Evolutionary conservation across 345 rosid genomes (phyloP).

Genomic region (Gossypium ekmanianum): DNA sequence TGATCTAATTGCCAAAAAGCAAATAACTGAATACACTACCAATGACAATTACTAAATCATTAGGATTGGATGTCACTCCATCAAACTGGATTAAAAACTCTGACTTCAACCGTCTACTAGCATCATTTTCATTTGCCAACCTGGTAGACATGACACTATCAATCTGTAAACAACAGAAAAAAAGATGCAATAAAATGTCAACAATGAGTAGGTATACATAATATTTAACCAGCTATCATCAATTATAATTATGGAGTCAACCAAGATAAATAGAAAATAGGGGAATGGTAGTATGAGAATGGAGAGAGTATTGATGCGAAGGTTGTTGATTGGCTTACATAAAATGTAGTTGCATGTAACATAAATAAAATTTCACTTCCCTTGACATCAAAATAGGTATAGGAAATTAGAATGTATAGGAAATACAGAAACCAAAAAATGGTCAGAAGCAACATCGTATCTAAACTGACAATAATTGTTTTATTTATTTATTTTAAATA

Average conservation of each 20-base stretch:
- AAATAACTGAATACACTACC: conserved; percentile 43
- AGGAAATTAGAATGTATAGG: not conserved
- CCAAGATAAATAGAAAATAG: not conserved
- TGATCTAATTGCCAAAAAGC: not conserved
- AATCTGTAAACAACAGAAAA: conserved; percentile 45
- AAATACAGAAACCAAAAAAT: not conserved
- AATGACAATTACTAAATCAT: conserved; percentile 81
- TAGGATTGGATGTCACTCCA: conserved; percentile 80
- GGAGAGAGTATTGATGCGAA: not conserved
- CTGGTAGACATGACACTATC: conserved; percentile 95
- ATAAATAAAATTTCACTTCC: not conserved
- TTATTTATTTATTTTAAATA: not conserved
- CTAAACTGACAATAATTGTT: not conserved
- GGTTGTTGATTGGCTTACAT: not conserved
- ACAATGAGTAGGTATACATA: not conserved
- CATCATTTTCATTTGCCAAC: conserved; percentile 78
- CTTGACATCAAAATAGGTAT: not conserved
- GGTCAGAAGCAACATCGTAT: not conserved
- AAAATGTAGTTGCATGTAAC: conserved; percentile 3
- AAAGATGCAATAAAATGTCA: conserved; percentile 10
- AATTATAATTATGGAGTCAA: not conserved
- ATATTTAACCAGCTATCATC: not conserved
- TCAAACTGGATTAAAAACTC: conserved; percentile 93
- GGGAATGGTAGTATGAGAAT: not conserved
- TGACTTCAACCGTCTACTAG: conserved; percentile 93